phyloP scores from a whole-genome alignment of 176 grass and related monocot species.

The Oryza australiensis region DNA sequence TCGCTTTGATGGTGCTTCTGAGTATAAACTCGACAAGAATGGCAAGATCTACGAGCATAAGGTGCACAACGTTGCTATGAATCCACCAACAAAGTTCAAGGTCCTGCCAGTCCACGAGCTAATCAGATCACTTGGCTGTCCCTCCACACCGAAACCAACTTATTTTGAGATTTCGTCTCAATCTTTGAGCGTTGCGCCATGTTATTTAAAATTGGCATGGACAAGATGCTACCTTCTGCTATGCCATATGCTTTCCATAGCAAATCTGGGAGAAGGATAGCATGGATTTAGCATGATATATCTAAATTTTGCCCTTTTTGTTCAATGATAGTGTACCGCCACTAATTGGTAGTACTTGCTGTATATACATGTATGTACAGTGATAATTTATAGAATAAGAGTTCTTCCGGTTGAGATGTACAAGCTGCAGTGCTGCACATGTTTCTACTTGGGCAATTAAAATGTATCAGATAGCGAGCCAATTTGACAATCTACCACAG shows the following conservation, averaged over 20 bases:
- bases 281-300: conserved; percentile 20
- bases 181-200: neutral
- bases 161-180: conserved; percentile 78
- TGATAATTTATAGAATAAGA: conserved; percentile 48
- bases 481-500: neutral
- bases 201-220: conserved; percentile 52
- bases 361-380: conserved; percentile 68
- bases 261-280: conserved; percentile 60
- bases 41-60: conserved; percentile 94
- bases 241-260: conserved; percentile 49
- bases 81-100: conserved; percentile 67
- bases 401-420: conserved; percentile 29
- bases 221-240: conserved; percentile 57
- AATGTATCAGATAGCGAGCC: conserved; percentile 1
- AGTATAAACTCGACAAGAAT: conserved; percentile 87
- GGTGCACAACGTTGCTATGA: conserved; percentile 86
- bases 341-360: conserved; percentile 36
- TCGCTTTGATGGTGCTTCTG: conserved; percentile 88
- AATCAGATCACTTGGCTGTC: conserved; percentile 66
- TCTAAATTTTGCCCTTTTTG: conserved; percentile 38
- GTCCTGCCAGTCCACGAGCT: conserved; percentile 73
- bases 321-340: conserved; percentile 43
- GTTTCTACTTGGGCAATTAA: neutral
- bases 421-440: neutral
- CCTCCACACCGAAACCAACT: conserved; percentile 78